These are phyloP conservation scores for Alloteropsis semialata DNA, from an alignment of 176 grass and related monocot species.

Conservation along the genomic window DNA sequence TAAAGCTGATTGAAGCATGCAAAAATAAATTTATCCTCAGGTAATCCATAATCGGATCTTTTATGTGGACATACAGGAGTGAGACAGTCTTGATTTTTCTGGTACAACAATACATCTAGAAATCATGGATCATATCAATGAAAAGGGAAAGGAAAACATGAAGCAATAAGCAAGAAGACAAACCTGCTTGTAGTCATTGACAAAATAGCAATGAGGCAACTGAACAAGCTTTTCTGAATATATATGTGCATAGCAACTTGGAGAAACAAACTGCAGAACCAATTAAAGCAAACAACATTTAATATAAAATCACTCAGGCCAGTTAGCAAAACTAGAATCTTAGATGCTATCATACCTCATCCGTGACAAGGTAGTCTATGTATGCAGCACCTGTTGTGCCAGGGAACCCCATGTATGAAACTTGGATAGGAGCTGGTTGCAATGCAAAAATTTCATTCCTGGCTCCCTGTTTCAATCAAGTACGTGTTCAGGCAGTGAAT, in stretches of 20 bases:
- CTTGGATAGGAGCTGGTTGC: conserved; percentile 76
- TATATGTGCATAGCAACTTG: conserved; percentile 59
- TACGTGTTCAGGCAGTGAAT: background rate
- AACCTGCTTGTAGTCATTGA: conserved; percentile 92
- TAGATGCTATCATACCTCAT: conserved; percentile 51
- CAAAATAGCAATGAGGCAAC: conserved; percentile 91
- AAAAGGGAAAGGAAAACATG: background rate
- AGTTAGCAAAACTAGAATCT: background rate
- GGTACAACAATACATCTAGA: conserved; percentile 11
- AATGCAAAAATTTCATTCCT: conserved; percentile 93
- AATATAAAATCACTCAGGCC: background rate
- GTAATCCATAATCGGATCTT: conserved; percentile 79
- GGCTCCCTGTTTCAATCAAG: conserved; percentile 65
- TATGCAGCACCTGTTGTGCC: conserved; percentile 82
- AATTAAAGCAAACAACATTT: conserved; percentile 19
- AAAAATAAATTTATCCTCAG: conserved; percentile 86
- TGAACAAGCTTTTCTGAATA: conserved; percentile 92
- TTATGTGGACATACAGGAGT: conserved; percentile 55
- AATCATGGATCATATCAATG: background rate
- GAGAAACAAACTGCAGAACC: conserved; percentile 84
- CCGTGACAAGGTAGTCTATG: conserved; percentile 87
- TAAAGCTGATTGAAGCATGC: conserved; percentile 97
- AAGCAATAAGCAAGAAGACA: background rate
- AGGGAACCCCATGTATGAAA: conserved; percentile 90
- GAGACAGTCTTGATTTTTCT: conserved; percentile 78